A percentile compares a stretch with the other conserved stretches of the same genome.
These are phyloP conservation scores for Solanum hybrid DNA, from an alignment of 305 asterid species.

Conservation along the genomic window DNA sequence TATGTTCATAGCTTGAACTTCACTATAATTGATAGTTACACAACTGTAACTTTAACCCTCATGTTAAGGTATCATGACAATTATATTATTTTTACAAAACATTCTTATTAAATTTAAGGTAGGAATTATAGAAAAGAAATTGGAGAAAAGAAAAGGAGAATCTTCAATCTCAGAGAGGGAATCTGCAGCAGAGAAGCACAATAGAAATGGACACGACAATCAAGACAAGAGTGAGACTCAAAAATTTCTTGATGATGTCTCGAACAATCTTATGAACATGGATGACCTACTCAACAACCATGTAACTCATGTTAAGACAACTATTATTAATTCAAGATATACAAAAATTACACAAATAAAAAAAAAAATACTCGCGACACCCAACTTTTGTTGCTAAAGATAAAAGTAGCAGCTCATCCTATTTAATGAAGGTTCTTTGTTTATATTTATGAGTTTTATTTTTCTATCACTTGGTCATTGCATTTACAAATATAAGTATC, in stretches of 20 bases:
- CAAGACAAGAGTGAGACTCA: not conserved
- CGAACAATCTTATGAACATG: not conserved
- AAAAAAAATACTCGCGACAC: not conserved
- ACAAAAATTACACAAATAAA: no score
- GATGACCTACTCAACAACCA: not conserved
- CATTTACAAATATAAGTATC: no score
- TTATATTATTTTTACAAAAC: no score
- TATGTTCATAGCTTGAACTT: not conserved
- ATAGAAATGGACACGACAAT: not conserved
- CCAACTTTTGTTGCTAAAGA: not conserved
- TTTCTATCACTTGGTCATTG: no score
- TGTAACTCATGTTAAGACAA: not conserved
- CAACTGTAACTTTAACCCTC: not conserved
- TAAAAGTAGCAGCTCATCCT: not conserved
- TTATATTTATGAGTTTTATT: no score
- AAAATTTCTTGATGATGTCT: not conserved
- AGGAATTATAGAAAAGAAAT: not conserved
- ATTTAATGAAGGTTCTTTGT: no score
- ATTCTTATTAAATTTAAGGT: not conserved
- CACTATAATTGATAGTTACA: not conserved
- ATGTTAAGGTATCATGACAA: not conserved
- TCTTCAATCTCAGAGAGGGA: not conserved
- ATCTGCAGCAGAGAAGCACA: not conserved
- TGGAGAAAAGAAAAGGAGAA: not conserved
- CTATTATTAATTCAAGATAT: not conserved